Evolutionary conservation across 2,329 filamentous ascomycete species (phyloP).

Genomic region (Bipolaris cookei): DNA sequence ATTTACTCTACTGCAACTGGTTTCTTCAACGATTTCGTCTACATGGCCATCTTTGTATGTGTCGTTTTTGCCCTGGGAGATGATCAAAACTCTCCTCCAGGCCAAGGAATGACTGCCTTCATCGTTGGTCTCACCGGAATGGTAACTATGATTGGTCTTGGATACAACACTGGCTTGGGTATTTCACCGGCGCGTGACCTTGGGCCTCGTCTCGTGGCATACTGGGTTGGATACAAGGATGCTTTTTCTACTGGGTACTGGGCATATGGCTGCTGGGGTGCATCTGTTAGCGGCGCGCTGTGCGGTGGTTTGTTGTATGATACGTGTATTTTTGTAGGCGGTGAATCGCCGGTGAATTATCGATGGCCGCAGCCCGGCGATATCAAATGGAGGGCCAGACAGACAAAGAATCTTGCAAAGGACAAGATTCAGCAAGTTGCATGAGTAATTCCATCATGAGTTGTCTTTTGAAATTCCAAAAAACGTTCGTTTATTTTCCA

Average conservation of each 20-base stretch:
- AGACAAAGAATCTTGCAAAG: conserved; percentile 25
- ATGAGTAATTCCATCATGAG: neutral
- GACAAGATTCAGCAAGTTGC: conserved; percentile 24
- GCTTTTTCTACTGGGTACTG: conserved; percentile 38
- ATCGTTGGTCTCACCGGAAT: conserved; percentile 37
- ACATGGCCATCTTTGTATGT: conserved; percentile 70
- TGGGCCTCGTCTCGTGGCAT: conserved; percentile 70
- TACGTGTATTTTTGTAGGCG: conserved; percentile 40
- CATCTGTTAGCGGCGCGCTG: conserved; percentile 33
- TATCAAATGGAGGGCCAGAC: conserved; percentile 25
- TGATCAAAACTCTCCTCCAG: conserved; percentile 54
- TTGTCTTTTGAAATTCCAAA: too few relatives aligned
- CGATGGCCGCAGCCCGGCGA: conserved; percentile 36
- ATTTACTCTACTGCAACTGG: conserved; percentile 70
- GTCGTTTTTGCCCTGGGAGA: conserved; percentile 70
- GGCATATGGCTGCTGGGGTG: conserved; percentile 38
- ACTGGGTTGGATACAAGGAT: conserved; percentile 70
- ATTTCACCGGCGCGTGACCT: conserved; percentile 76
- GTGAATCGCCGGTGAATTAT: conserved; percentile 41
- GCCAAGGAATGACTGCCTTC: conserved; percentile 58
- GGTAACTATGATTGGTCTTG: conserved; percentile 34
- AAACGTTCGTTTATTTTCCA: neutral
- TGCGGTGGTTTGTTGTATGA: conserved; percentile 41
- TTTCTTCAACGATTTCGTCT: conserved; percentile 74
- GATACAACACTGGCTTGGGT: conserved; percentile 48